Percentiles rank a stretch among this genome's conserved stretches.
These are phyloP conservation scores for Alternaria dauci DNA, from an alignment of 2,329 filamentous ascomycete genomes.

Conservation along the genomic window DNA sequence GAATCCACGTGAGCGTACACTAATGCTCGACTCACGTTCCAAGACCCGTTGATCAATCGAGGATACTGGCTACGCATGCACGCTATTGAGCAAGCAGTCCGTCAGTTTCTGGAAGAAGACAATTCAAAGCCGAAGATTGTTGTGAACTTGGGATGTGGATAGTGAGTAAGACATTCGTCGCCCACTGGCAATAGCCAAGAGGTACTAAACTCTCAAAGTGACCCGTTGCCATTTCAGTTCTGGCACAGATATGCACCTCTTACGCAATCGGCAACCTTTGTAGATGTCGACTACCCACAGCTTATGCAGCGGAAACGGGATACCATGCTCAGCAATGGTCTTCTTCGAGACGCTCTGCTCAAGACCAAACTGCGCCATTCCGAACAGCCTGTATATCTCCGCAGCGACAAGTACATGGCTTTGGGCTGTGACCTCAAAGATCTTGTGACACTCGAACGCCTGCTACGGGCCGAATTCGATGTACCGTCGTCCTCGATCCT, in stretches of 20 bases:
- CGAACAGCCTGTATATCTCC: slow-evolving; percentile 39
- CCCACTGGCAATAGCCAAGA: background rate
- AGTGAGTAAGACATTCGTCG: slow-evolving; percentile 66
- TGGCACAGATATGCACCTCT: slow-evolving; percentile 70
- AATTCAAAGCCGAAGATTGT: slow-evolving; percentile 72
- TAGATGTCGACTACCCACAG: slow-evolving; percentile 87
- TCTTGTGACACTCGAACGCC: slow-evolving; percentile 65
- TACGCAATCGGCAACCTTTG: slow-evolving; percentile 70
- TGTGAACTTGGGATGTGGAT: slow-evolving; percentile 88
- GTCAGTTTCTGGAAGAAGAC: slow-evolving; percentile 71
- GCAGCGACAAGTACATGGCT: slow-evolving; percentile 76
- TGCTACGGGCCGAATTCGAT: slow-evolving; percentile 67
- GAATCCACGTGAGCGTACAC: background rate
- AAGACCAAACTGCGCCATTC: slow-evolving; percentile 37
- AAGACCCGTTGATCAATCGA: slow-evolving; percentile 83
- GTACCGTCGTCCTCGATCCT: slow-evolving; percentile 70
- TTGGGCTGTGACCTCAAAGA: slow-evolving; percentile 83
- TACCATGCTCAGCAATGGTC: slow-evolving; percentile 66
- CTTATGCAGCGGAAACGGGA: slow-evolving; percentile 77
- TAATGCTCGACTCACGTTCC: background rate
- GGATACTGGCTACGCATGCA: slow-evolving; percentile 88
- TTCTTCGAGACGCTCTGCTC: slow-evolving; percentile 52
- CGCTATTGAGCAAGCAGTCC: slow-evolving; percentile 78
- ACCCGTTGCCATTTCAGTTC: slow-evolving; percentile 86
- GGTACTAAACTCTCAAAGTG: slow-evolving; percentile 62